A percentile compares a stretch with the other conserved stretches of the same genome.
phyloP scores from a whole-genome alignment of 306 rosid species.

The Vigna angularis region DNA sequence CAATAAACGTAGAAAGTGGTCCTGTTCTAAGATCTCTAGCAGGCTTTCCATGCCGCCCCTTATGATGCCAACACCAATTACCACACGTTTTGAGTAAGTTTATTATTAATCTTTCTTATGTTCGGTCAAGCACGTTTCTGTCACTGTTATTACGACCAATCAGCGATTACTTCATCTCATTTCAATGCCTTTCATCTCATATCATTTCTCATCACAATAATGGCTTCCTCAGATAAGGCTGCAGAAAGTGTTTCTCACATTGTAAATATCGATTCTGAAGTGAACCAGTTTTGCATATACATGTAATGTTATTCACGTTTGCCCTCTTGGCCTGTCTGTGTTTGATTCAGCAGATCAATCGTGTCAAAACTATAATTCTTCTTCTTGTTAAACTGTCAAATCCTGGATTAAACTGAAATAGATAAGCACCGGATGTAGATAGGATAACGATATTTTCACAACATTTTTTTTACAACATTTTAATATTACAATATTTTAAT shows the following conservation, averaged over 20 bases:
- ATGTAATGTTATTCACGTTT: slow-evolving; percentile 15
- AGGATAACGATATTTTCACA: no score
- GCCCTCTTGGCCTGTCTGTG: not conserved
- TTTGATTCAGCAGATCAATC: not conserved
- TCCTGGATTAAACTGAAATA: no score
- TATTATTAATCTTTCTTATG: slow-evolving; percentile 10
- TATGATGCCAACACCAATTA: slow-evolving; percentile 45
- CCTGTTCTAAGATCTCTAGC: slow-evolving; percentile 45
- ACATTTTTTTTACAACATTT: no score
- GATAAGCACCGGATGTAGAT: no score
- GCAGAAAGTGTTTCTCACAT: not conserved
- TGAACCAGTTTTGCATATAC: not conserved
- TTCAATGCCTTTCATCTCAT: slow-evolving; percentile 30
- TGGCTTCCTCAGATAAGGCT: not conserved
- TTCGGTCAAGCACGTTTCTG: slow-evolving; percentile 71
- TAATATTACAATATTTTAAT: no score
- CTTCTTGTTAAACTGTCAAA: no score
- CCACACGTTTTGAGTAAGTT: slow-evolving; percentile 44
- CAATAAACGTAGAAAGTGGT: slow-evolving; percentile 16
- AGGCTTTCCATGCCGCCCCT: slow-evolving; percentile 57
- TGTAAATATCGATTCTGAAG: not conserved
- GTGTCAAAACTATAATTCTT: no score
- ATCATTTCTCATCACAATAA: no score
- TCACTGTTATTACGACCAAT: slow-evolving; percentile 17
- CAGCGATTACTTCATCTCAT: not conserved